Evolutionary conservation across 768 basidiomycete species (phyloP).

Genomic region (Lentinula sp.): DNA sequence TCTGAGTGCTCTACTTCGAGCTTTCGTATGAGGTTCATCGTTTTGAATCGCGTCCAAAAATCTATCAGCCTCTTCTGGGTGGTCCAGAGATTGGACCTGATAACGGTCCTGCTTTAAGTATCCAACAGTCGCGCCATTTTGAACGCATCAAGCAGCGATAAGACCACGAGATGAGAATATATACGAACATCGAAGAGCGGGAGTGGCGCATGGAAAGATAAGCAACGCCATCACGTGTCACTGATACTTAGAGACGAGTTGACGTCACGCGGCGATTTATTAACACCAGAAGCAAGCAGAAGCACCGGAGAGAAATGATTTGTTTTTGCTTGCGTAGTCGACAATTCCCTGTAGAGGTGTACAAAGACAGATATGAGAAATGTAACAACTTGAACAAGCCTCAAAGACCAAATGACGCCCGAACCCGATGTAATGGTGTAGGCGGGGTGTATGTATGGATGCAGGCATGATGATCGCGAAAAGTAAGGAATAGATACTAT

Average conservation of each 20-base stretch:
- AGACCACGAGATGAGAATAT: not conserved
- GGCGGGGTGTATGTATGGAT: not conserved
- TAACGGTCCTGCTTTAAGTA: not conserved
- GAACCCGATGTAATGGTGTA: not conserved
- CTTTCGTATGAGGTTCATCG: slow-evolving; percentile 4
- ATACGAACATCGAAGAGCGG: not conserved
- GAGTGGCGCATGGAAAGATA: not conserved
- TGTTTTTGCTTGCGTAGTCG: not conserved
- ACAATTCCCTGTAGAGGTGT: not conserved
- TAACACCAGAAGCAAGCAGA: no score
- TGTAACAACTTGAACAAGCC: not conserved
- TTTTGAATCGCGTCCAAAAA: not conserved
- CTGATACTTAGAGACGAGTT: not conserved
- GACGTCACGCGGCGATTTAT: slow-evolving; percentile 1
- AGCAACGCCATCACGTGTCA: slow-evolving; percentile 3
- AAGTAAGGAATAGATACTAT: not conserved
- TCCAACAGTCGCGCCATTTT: not conserved
- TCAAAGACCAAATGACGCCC: not conserved
- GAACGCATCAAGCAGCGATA: not conserved
- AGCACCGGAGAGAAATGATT: not conserved
- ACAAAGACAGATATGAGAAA: not conserved
- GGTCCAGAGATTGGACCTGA: not conserved
- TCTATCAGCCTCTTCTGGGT: not conserved
- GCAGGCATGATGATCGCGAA: not conserved
- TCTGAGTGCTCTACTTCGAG: not conserved